Conservation (phyloP, 352 stramenopile species). For the Ophiocytium majus region DNA sequence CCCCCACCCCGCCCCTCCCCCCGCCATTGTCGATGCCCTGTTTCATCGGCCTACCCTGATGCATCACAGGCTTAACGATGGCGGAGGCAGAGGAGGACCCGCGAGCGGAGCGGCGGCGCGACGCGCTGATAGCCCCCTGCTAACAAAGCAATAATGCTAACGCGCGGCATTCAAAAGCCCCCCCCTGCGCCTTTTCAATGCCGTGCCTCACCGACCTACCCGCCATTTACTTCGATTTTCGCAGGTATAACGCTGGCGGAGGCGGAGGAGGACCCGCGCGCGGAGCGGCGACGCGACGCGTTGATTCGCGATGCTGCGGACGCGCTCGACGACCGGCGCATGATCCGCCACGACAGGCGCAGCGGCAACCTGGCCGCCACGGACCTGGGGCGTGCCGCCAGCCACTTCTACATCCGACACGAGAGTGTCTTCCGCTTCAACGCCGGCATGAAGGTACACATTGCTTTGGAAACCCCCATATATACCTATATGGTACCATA, state of each 20-base stretch:
- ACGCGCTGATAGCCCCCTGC: conserved; percentile 63
- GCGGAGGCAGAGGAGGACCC: conserved; percentile 46
- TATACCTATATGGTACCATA: too few species aligned
- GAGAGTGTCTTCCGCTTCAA: conserved; percentile 97
- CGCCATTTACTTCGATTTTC: too few species aligned
- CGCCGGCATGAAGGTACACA: conserved; percentile 61
- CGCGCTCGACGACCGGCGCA: conserved; percentile 65
- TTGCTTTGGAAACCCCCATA: too few species aligned
- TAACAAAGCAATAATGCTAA: too few species aligned
- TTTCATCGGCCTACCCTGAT: too few species aligned
- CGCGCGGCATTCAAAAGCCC: too few species aligned
- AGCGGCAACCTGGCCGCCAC: conserved; percentile 89
- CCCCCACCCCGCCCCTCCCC: too few species aligned
- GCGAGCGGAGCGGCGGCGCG: conserved; percentile 63
- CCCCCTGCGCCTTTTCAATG: too few species aligned
- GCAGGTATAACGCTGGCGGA: conserved; percentile 36
- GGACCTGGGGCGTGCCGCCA: conserved; percentile 92
- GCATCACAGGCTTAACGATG: conserved; percentile 25
- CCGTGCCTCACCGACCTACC: too few species aligned
- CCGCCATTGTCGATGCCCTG: too few species aligned
- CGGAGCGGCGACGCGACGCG: conserved; percentile 62
- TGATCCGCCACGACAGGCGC: conserved; percentile 74
- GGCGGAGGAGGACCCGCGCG: conserved; percentile 51
- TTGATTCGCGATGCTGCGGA: conserved; percentile 62
- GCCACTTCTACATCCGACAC: conserved; percentile 98